phyloP scores from a whole-genome alignment of 768 basidiomycete genomes.

The Tulasnella sp. region DNA sequence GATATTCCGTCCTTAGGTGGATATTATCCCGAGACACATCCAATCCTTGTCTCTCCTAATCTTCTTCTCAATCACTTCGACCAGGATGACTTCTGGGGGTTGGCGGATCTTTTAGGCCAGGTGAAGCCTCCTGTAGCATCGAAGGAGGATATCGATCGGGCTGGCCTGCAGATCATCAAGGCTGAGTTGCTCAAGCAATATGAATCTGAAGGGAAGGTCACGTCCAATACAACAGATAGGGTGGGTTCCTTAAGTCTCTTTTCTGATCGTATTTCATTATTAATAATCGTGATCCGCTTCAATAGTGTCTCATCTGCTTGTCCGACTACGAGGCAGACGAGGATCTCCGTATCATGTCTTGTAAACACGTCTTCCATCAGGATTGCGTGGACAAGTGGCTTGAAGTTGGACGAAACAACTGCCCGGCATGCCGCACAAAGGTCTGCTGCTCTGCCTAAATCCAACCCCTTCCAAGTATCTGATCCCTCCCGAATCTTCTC shows the following conservation, averaged over 20 bases:
- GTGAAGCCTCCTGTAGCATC: constrained; percentile 73
- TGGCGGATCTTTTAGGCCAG: constrained; percentile 74
- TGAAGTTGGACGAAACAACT: constrained; percentile 75
- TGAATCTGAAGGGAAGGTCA: constrained; percentile 51
- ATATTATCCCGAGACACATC: constrained; percentile 87
- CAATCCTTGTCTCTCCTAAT: constrained; percentile 51
- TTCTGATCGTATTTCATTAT: background rate
- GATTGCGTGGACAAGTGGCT: constrained; percentile 80
- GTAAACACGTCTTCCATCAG: constrained; percentile 86
- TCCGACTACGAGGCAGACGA: constrained; percentile 75
- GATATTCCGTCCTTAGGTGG: constrained; percentile 33
- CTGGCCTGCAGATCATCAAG: constrained; percentile 68
- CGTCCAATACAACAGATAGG: constrained; percentile 69
- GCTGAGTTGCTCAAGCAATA: constrained; percentile 41
- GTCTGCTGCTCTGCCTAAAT: too few species aligned
- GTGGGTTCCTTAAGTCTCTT: constrained; percentile 36
- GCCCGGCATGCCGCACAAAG: constrained; percentile 73
- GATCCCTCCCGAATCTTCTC: too few species aligned
- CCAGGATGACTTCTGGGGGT: constrained; percentile 48
- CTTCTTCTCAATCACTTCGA: constrained; percentile 28
- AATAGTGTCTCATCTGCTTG: constrained; percentile 73
- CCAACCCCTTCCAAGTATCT: too few species aligned
- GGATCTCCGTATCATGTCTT: constrained; percentile 67
- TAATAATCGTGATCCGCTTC: background rate
- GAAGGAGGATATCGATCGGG: constrained; percentile 75